Percentiles rank a stretch among this genome's conserved stretches.
Evolutionary conservation across 1,284 basidiomycete species (phyloP).

Genomic region (Apiotrichum porosum): DNA sequence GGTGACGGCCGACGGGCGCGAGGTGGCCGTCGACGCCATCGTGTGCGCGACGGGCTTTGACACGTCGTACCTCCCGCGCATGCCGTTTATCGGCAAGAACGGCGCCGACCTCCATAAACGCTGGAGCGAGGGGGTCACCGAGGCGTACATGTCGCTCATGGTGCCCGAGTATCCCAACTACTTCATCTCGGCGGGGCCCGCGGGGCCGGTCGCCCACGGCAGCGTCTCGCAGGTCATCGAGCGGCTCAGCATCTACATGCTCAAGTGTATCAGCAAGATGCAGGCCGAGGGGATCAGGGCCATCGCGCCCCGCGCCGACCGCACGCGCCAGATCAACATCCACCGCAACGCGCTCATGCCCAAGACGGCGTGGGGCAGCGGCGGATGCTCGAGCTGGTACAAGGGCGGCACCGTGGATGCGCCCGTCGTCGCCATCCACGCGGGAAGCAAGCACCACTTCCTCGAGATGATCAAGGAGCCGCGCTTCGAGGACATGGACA

Average conservation of each 20-base stretch:
- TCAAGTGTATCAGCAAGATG: slow-evolving; percentile 24
- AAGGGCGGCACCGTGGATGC: slow-evolving; percentile 19
- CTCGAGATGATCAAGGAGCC: slow-evolving; percentile 29
- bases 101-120: slow-evolving; percentile 30
- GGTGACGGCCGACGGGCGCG: slow-evolving; percentile 19
- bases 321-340: slow-evolving; percentile 34
- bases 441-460: slow-evolving; percentile 21
- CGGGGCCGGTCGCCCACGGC: slow-evolving; percentile 28
- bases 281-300: slow-evolving; percentile 21
- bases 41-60: slow-evolving; percentile 38
- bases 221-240: slow-evolving; percentile 28
- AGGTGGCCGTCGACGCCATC: slow-evolving; percentile 28
- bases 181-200: slow-evolving; percentile 26
- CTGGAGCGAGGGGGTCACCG: slow-evolving; percentile 27
- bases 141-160: slow-evolving; percentile 33
- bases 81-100: slow-evolving; percentile 25
- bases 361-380: slow-evolving; percentile 28
- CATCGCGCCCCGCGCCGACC: slow-evolving; percentile 26
- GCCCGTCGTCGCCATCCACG: slow-evolving; percentile 20
- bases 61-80: slow-evolving; percentile 31
- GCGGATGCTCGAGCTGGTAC: slow-evolving; percentile 28
- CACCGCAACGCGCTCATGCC: slow-evolving; percentile 30
- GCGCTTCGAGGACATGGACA: slow-evolving; percentile 39
- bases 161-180: slow-evolving; percentile 36
- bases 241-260: slow-evolving; percentile 11